These are phyloP conservation scores for Puccinia hordei DNA, from an alignment of 1,284 basidiomycete species.

Conservation along the genomic window DNA sequence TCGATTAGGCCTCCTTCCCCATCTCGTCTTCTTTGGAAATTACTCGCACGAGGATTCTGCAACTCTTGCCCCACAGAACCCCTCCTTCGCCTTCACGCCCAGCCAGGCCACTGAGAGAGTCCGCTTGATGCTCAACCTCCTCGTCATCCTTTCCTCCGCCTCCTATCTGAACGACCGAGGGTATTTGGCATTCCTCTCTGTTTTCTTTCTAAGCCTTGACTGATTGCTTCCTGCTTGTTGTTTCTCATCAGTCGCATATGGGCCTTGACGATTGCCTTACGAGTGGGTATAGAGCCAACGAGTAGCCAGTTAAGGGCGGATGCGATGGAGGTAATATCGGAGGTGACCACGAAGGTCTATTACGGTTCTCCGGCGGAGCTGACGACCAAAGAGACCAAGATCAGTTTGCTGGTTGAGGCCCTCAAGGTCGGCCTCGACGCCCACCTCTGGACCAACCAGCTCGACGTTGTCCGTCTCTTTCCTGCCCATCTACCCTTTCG, in stretches of 20 bases:
- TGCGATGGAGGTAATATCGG: background rate
- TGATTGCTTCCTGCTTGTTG: background rate
- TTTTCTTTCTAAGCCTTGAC: background rate
- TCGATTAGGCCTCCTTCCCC: background rate
- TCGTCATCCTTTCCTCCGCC: constrained; percentile 4
- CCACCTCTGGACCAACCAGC: constrained; percentile 19
- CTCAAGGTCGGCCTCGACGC: constrained; percentile 6
- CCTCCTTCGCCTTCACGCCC: background rate
- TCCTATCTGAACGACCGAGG: constrained; percentile 11
- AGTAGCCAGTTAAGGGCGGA: background rate
- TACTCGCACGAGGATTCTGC: background rate
- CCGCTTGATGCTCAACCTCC: constrained; percentile 2
- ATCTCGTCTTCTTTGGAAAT: background rate
- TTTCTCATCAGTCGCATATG: background rate
- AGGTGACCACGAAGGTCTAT: background rate
- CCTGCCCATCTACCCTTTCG: constrained; percentile 5
- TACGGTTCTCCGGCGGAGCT: background rate
- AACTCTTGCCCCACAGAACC: background rate
- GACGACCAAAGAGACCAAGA: constrained; percentile 11
- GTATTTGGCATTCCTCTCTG: background rate
- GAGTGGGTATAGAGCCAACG: constrained; percentile 4
- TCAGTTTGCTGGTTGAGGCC: background rate
- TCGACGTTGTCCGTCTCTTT: constrained; percentile 10
- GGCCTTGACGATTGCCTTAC: constrained; percentile 13
- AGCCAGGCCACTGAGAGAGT: background rate